Percentiles rank a stretch among this genome's conserved stretches.
Evolutionary conservation across 2,329 filamentous ascomycete species (phyloP).

Genomic region (Bisporella sp.): DNA sequence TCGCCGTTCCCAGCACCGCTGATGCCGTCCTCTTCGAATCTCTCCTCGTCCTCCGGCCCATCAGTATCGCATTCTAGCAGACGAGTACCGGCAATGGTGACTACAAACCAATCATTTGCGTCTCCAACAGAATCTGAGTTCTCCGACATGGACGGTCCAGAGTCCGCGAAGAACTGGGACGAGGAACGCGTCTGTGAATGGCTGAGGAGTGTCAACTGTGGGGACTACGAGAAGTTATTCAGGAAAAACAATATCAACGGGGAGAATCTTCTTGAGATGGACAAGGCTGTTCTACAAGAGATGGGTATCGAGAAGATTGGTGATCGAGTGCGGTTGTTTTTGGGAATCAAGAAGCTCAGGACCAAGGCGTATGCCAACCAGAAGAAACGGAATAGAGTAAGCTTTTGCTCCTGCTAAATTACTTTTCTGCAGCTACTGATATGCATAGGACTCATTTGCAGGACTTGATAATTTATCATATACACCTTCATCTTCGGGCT

Average conservation of each 20-base stretch:
- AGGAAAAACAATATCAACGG: conserved; percentile 93
- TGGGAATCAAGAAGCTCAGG: conserved; percentile 76
- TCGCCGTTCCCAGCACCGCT: conserved; percentile 58
- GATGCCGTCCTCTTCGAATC: conserved; percentile 36
- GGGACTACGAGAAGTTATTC: conserved; percentile 88
- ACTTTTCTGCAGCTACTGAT: conserved; percentile 13
- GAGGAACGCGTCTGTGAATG: conserved; percentile 90
- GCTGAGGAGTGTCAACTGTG: conserved; percentile 83
- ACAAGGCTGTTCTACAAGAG: conserved; percentile 92
- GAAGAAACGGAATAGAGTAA: conserved; percentile 80
- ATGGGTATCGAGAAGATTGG: conserved; percentile 98
- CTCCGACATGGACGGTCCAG: conserved; percentile 71
- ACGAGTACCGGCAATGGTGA: conserved; percentile 42
- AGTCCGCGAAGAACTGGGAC: conserved; percentile 79
- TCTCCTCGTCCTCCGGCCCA: conserved; percentile 41
- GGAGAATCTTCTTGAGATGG: conserved; percentile 92
- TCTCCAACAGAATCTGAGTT: conserved; percentile 93
- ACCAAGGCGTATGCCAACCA: conserved; percentile 70
- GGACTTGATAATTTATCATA: conserved; percentile 58
- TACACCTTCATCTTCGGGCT: conserved; percentile 56
- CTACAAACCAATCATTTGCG: conserved; percentile 47
- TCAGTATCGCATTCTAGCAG: conserved; percentile 42
- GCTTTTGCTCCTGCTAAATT: conserved; percentile 20
- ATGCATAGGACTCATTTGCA: conserved; percentile 70
- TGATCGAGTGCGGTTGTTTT: conserved; percentile 84